These are phyloP conservation scores for Epichloe amarillans DNA, from an alignment of 2,329 filamentous ascomycete species.

Conservation along the genomic window DNA sequence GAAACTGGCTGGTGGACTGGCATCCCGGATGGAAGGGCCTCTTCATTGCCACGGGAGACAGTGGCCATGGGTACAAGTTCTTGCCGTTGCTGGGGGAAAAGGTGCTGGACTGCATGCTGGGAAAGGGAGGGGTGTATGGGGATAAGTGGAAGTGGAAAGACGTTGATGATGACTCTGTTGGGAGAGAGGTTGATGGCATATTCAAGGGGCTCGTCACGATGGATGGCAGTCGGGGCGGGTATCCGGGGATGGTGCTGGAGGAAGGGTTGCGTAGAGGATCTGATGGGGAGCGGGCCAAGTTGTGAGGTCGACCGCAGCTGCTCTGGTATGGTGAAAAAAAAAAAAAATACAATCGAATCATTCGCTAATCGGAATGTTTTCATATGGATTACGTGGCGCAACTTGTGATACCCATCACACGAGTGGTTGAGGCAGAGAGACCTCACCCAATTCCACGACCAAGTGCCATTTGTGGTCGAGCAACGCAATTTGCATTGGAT, in stretches of 20 bases:
- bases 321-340: too few relatives aligned
- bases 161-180: conserved; percentile 26
- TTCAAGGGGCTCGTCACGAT: conserved; percentile 31
- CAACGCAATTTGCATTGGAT: too few relatives aligned
- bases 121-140: conserved; percentile 35
- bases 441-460: too few relatives aligned
- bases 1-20: conserved; percentile 58
- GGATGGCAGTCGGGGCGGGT: conserved; percentile 39
- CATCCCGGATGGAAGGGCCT: conserved; percentile 47
- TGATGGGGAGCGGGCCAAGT: background rate
- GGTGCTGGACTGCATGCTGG: conserved; percentile 41
- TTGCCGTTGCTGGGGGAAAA: conserved; percentile 51
- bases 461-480: too few relatives aligned
- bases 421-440: too few relatives aligned
- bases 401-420: too few relatives aligned
- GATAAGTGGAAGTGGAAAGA: conserved; percentile 52
- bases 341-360: too few relatives aligned
- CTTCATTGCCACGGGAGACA: conserved; percentile 50
- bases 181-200: conserved; percentile 21
- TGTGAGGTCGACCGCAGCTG: background rate
- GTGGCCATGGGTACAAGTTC: conserved; percentile 57
- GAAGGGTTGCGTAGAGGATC: conserved; percentile 23
- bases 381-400: too few relatives aligned
- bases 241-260: conserved; percentile 30
- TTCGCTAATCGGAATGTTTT: too few relatives aligned